Evolutionary conservation across 2,329 filamentous ascomycete species (phyloP), one percentile per base, ranked within the genome.

Genomic region (Fusarium pilosicola): DNA sequence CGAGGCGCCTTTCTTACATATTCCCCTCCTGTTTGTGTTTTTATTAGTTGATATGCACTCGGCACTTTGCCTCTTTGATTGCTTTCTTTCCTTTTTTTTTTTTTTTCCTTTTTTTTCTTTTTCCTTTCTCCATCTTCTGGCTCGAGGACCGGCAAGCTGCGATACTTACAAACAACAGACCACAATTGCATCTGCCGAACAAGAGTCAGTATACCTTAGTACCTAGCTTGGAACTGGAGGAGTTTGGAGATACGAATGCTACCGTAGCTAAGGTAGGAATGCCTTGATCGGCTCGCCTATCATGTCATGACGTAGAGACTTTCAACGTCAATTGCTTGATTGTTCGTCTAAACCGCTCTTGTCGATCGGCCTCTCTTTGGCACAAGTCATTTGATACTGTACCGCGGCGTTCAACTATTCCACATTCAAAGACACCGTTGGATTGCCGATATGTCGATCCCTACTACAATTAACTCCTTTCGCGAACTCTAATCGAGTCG

Each of bases 251-350:
- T 30, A 30, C 9, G 28, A 11, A 30, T 30, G 28, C 28, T 30
- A 30, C 28, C 28, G 28, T 30, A 30, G 28, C 28, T 30, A 30
- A 30, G 32, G 32, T 34, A 48, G 62, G 65, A 56, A 45, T 68
- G 65, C 36, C 28, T 62, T 51, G 55, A 55, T 62, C 55, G 39
- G 28, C 63, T 49, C 52, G 57, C 41, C 48, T 60, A 51, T 48
- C 55, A 68, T 68, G 65, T 48, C 49, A 68, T 68, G 65, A 68
- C 65, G 63, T 68, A 63, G 56, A 65, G 41, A 30, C 54, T 32
- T 32, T 28, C 38, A 42, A 32, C n/a, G 36, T 26, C 56, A 30
- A 38, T 38, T 49, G 42, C 30, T 59, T 59, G 38, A 49, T 49
- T 36, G 42, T 15, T 30, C n/a, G n/a, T 28, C 42, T 38, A 38